phyloP scores from a whole-genome alignment of 306 rosid genomes.

The Datisca glomerata region DNA sequence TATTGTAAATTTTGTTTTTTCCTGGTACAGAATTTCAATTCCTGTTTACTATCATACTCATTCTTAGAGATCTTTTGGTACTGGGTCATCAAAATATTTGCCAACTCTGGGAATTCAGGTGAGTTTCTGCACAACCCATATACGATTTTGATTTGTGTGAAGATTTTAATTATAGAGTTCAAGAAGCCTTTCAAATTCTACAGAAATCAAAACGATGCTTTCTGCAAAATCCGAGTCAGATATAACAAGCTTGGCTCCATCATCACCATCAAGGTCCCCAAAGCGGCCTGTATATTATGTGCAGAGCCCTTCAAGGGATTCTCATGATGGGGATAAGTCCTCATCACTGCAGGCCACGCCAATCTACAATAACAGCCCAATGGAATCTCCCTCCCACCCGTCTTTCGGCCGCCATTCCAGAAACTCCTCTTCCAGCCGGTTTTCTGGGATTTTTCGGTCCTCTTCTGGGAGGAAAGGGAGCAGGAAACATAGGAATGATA shows the following conservation, averaged over 20 bases:
- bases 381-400: slow-evolving; percentile 95
- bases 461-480: slow-evolving; percentile 70
- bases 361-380: slow-evolving; percentile 75
- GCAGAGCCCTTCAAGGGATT: slow-evolving; percentile 90
- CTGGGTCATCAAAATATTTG: no score
- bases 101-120: no score
- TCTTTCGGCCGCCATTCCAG: slow-evolving; percentile 88
- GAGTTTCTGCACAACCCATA: no score
- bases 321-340: slow-evolving; percentile 91
- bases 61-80: no score
- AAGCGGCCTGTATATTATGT: slow-evolving; percentile 70
- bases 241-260: slow-evolving; percentile 74
- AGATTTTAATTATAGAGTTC: no score
- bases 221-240: slow-evolving; percentile 87
- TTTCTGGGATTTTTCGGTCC: slow-evolving; percentile 86
- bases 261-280: slow-evolving; percentile 93
- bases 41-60: no score
- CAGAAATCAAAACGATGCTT: no score
- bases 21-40: no score
- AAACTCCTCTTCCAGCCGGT: slow-evolving; percentile 76
- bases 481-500: slow-evolving; percentile 56
- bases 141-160: no score
- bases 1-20: no score
- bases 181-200: no score
- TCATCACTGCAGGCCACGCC: slow-evolving; percentile 85